Evolutionary conservation across 208 protist genomes (phyloP).

Genomic region (Vickermania ingenoplastis): DNA sequence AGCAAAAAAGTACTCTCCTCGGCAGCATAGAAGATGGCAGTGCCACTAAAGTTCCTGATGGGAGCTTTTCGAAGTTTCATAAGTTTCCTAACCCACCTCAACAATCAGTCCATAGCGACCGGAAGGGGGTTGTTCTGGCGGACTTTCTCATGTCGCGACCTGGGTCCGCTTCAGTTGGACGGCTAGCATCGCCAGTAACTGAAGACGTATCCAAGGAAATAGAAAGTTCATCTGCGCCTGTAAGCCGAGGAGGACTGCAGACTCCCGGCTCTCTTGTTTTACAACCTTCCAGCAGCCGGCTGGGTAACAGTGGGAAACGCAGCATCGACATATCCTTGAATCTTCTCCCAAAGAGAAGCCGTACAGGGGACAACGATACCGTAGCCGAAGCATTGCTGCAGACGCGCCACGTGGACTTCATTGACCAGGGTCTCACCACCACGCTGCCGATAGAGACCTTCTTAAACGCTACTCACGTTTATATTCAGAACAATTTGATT

Average conservation of each 20-base stretch:
- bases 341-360: conserved; percentile 26
- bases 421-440: conserved; percentile 21
- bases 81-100: not conserved
- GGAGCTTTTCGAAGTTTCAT: not conserved
- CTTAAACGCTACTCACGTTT: conserved; percentile 67
- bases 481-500: conserved; percentile 67
- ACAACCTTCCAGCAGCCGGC: not conserved
- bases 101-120: not conserved
- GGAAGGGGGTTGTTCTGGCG: not conserved
- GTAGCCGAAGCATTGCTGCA: conserved; percentile 59
- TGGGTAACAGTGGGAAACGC: too few species aligned
- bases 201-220: not conserved
- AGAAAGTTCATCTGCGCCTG: not conserved
- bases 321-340: conserved; percentile 1
- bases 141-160: not conserved
- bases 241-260: not conserved
- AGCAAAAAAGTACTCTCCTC: too few species aligned
- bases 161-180: not conserved
- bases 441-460: conserved; percentile 40
- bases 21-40: too few species aligned
- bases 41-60: not conserved
- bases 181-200: not conserved
- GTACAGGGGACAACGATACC: conserved; percentile 38
- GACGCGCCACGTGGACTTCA: conserved; percentile 38
- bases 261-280: too few species aligned